A percentile compares a stretch with the other conserved stretches of the same genome.
Conservation (phyloP, 768 basidiomycete genomes). For the Termitomyces sp. region DNA sequence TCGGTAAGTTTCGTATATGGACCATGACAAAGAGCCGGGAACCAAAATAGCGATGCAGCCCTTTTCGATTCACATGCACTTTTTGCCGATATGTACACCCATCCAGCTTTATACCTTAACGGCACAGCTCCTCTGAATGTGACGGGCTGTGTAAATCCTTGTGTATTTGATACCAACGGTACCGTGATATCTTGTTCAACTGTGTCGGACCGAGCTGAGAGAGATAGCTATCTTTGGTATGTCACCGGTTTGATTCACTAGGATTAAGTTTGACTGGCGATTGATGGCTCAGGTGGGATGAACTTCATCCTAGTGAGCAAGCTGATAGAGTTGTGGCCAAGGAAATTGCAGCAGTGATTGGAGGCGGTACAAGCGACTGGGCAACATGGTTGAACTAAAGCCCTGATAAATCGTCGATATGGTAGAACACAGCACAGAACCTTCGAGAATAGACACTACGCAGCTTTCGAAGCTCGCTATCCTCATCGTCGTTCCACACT, state of each 20-base stretch:
- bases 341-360: constrained; percentile 33
- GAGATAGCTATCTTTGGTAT: constrained; percentile 47
- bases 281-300: constrained; percentile 28
- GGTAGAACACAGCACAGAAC: background rate
- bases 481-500: too few relatives aligned
- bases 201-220: constrained; percentile 20
- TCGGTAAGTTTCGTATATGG: constrained; percentile 31
- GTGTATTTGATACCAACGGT: constrained; percentile 29
- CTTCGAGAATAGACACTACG: too few relatives aligned
- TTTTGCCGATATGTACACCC: constrained; percentile 50
- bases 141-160: constrained; percentile 44
- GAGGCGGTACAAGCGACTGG: constrained; percentile 30
- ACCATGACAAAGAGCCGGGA: background rate
- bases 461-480: too few relatives aligned
- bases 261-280: background rate
- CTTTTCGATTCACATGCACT: constrained; percentile 57
- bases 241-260: constrained; percentile 2
- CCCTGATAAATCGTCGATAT: background rate
- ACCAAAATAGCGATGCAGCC: constrained; percentile 24
- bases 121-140: constrained; percentile 58
- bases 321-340: constrained; percentile 37
- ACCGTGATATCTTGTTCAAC: constrained; percentile 6
- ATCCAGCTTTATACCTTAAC: constrained; percentile 50
- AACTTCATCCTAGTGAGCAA: constrained; percentile 26
- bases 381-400: constrained; percentile 33